Percentiles rank a stretch among this genome's conserved stretches.
Conservation (phyloP, 1,139 yeast species). For the Geotrichum citri-aurantii region DNA sequence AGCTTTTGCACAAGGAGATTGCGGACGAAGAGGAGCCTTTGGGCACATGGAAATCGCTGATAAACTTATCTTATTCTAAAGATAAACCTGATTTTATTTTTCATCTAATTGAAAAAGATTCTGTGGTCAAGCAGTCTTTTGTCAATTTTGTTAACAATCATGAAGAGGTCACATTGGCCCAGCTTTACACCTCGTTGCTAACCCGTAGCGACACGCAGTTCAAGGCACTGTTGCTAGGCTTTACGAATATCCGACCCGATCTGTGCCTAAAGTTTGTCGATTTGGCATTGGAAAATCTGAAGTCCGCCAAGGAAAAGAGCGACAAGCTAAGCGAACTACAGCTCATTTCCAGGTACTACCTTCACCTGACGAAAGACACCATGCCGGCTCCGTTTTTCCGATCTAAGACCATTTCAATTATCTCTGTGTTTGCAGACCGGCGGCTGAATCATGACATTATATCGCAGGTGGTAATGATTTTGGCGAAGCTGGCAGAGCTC, state of each 20-base stretch:
- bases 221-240: constrained; percentile 5
- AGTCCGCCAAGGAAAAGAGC: not conserved
- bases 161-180: not conserved
- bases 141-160: constrained; percentile 1
- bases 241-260: constrained; percentile 1
- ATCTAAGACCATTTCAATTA: constrained; percentile 14
- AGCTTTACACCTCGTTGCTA: not conserved
- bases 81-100: not conserved
- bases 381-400: constrained; percentile 1
- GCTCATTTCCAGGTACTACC: constrained; percentile 12
- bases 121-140: constrained; percentile 1
- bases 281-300: constrained; percentile 7
- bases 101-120: constrained; percentile 2
- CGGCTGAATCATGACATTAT: constrained; percentile 12
- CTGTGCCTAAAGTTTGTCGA: constrained; percentile 4
- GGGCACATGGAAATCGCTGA: constrained; percentile 5
- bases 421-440: constrained; percentile 15
- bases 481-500: constrained; percentile 23
- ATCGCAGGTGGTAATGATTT: constrained; percentile 23
- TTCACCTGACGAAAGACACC: constrained; percentile 11
- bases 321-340: constrained; percentile 10
- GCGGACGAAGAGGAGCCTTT: not conserved
- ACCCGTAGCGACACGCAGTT: constrained; percentile 8
- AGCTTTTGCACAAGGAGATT: not conserved
- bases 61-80: not conserved